Percentiles rank a stretch among this genome's conserved stretches.
These are phyloP conservation scores for Rostrohypoxylon terebratum DNA, from an alignment of 495 filamentous ascomycete genomes.

Conservation along the genomic window DNA sequence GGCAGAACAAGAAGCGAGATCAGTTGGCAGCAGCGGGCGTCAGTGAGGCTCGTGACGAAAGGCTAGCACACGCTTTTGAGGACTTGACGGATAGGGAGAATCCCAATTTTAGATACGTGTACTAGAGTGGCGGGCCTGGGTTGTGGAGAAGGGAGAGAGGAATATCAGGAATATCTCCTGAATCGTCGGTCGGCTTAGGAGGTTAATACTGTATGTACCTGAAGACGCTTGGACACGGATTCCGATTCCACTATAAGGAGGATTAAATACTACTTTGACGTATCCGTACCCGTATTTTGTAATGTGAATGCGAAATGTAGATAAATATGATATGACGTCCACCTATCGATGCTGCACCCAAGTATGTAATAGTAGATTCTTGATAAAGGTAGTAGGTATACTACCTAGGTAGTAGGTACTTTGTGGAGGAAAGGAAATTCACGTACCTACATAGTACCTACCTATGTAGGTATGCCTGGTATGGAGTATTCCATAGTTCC, in stretches of 20 bases:
- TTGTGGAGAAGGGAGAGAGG: background rate
- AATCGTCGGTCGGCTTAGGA: background rate
- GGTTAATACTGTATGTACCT: background rate
- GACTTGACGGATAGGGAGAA: conserved; percentile 71
- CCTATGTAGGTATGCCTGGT: too few relatives aligned
- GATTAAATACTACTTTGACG: background rate
- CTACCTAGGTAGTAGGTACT: too few relatives aligned
- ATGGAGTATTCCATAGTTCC: too few relatives aligned
- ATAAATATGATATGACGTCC: background rate
- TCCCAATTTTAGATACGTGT: conserved; percentile 65
- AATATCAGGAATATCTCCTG: background rate
- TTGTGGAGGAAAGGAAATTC: too few relatives aligned
- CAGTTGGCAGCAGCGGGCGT: conserved; percentile 57
- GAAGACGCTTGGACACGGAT: background rate
- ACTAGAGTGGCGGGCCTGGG: conserved; percentile 35
- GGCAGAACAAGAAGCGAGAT: conserved; percentile 62
- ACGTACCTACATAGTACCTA: too few relatives aligned
- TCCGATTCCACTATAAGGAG: background rate
- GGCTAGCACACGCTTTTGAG: conserved; percentile 64
- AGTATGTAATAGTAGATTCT: background rate
- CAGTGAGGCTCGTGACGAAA: conserved; percentile 55
- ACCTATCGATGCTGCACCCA: too few relatives aligned
- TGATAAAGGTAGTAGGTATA: too few relatives aligned
- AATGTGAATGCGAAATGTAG: background rate
- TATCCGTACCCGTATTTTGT: background rate